These are phyloP conservation scores for Beauveria asiatica DNA, from an alignment of 2,329 filamentous ascomycete species.

Conservation along the genomic window DNA sequence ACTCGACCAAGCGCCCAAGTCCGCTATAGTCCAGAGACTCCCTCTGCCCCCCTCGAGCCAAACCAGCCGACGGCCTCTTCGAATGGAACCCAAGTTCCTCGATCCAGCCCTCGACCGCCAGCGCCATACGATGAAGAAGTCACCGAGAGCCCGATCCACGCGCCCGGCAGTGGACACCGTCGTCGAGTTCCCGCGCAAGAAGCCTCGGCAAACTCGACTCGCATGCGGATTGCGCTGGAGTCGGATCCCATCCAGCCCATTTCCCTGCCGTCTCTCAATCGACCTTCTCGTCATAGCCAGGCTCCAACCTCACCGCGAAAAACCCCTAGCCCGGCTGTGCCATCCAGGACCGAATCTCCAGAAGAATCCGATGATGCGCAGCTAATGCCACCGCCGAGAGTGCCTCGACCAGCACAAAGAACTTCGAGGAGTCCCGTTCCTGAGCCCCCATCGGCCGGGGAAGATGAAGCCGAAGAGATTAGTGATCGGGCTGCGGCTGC, in stretches of 20 bases:
- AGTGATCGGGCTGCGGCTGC: slow-evolving; percentile 12
- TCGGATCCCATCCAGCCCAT: slow-evolving; percentile 18
- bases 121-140: slow-evolving; percentile 19
- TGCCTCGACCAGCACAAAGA: not conserved
- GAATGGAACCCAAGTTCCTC: not conserved
- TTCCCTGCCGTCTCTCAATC: not conserved
- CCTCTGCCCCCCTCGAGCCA: not conserved
- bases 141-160: slow-evolving; percentile 44
- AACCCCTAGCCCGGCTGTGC: not conserved
- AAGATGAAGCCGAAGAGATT: slow-evolving; percentile 23
- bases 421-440: too few relatives aligned
- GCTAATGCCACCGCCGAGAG: not conserved
- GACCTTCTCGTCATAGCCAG: not conserved
- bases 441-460: slow-evolving; percentile 16
- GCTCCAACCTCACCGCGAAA: not conserved
- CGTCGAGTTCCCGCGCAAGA: slow-evolving; percentile 29
- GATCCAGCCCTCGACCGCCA: not conserved
- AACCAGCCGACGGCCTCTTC: not conserved
- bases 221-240: slow-evolving; percentile 33
- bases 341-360: slow-evolving; percentile 9
- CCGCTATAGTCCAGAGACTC: not conserved
- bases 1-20: not conserved
- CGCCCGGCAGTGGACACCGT: slow-evolving; percentile 47
- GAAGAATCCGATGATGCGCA: slow-evolving; percentile 16
- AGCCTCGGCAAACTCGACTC: slow-evolving; percentile 30